Evolutionary conservation across 2,329 filamentous ascomycete genomes (phyloP).

Genomic region (Ophiocordyceps camponoti-floridani): DNA sequence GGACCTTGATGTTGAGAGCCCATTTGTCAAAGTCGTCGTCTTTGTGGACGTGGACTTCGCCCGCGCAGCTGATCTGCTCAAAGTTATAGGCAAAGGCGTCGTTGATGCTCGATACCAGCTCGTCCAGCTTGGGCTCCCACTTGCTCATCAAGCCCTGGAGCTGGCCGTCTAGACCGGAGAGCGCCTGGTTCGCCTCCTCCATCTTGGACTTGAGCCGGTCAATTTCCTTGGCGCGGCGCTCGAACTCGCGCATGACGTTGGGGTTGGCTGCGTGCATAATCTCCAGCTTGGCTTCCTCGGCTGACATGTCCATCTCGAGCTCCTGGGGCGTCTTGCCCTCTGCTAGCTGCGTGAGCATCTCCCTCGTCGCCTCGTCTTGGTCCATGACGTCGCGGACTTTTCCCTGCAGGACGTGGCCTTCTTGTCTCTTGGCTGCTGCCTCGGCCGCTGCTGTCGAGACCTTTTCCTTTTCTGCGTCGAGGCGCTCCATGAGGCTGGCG

Average conservation of each 20-base stretch:
- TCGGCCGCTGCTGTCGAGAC: slow-evolving; percentile 18
- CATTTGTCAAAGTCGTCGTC: slow-evolving; percentile 86
- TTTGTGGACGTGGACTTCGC: slow-evolving; percentile 77
- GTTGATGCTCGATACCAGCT: slow-evolving; percentile 64
- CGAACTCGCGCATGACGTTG: slow-evolving; percentile 58
- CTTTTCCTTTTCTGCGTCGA: slow-evolving; percentile 26
- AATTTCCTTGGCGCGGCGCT: slow-evolving; percentile 55
- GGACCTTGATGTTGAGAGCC: slow-evolving; percentile 87
- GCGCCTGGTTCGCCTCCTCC: slow-evolving; percentile 30
- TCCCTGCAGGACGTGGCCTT: slow-evolving; percentile 11
- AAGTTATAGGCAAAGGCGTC: slow-evolving; percentile 88
- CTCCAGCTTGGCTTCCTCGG: slow-evolving; percentile 58
- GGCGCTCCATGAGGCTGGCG: slow-evolving; percentile 31
- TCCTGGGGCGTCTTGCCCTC: slow-evolving; percentile 38
- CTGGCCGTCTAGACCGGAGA: slow-evolving; percentile 34
- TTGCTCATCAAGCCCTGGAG: slow-evolving; percentile 49
- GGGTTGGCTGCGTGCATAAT: slow-evolving; percentile 65
- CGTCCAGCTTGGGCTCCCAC: slow-evolving; percentile 77
- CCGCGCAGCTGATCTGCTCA: slow-evolving; percentile 81
- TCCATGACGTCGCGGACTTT: slow-evolving; percentile 21
- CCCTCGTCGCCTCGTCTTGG: slow-evolving; percentile 18
- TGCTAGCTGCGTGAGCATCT: slow-evolving; percentile 24
- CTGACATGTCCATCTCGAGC: slow-evolving; percentile 55
- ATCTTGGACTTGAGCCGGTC: slow-evolving; percentile 40
- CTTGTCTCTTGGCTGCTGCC: slow-evolving; percentile 17